phyloP scores from a whole-genome alignment of 116 monocot genomes.

The Papilionanthe hybrid region DNA sequence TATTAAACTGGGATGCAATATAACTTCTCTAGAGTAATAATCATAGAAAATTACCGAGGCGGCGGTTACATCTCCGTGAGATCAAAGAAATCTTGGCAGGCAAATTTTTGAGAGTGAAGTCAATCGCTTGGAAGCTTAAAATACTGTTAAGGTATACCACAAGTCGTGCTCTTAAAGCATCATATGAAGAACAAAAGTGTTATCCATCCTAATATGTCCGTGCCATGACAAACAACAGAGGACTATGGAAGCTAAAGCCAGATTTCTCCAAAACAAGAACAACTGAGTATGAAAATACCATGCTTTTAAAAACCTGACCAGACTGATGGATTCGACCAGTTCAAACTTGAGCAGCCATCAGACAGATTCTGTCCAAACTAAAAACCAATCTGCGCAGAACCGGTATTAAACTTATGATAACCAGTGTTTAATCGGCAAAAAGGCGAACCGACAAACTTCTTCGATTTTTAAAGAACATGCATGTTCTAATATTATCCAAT shows the following conservation, averaged over 20 bases:
- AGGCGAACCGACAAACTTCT: too few relatives aligned
- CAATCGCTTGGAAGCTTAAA: conserved; percentile 49
- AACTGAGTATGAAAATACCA: background rate
- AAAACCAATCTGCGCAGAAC: too few relatives aligned
- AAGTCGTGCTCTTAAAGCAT: background rate
- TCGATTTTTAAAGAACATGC: too few relatives aligned
- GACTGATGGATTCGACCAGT: too few relatives aligned
- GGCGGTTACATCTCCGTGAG: conserved; percentile 80
- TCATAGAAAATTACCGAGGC: conserved; percentile 48
- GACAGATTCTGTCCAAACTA: too few relatives aligned
- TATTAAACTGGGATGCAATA: background rate
- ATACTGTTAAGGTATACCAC: conserved; percentile 39
- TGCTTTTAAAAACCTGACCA: too few relatives aligned
- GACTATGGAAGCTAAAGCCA: background rate
- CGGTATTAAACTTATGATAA: too few relatives aligned
- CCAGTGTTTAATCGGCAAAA: too few relatives aligned
- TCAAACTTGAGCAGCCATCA: too few relatives aligned
- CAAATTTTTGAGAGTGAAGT: conserved; percentile 42
- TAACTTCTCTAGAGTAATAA: too few relatives aligned
- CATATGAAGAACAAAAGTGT: background rate
- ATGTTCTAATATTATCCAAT: too few relatives aligned
- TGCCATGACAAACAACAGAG: background rate
- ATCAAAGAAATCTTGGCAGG: conserved; percentile 61
- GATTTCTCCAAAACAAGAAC: background rate
- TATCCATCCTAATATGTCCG: background rate